Evolutionary conservation across 768 basidiomycete species (phyloP).

Genomic region (Leucocoprinus birnbaumii): DNA sequence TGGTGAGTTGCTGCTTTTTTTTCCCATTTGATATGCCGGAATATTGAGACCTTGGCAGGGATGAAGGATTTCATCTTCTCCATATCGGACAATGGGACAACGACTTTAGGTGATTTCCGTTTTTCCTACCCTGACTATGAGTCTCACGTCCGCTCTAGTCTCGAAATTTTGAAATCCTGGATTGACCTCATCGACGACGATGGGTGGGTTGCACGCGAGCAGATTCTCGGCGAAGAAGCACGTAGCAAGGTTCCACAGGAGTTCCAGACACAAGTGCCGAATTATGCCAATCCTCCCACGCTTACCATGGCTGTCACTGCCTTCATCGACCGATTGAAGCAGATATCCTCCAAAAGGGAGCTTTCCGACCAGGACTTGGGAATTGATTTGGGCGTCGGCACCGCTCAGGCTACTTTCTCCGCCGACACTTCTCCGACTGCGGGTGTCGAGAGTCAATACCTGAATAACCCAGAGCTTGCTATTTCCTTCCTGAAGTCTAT

Average conservation of each 20-base stretch:
- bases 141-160: conserved; percentile 34
- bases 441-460: conserved; percentile 36
- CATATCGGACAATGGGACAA: conserved; percentile 94
- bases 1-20: conserved; percentile 48
- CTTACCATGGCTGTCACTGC: conserved; percentile 91
- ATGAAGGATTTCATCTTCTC: conserved; percentile 94
- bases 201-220: conserved; percentile 95
- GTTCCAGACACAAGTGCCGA: conserved; percentile 92
- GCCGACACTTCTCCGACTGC: conserved; percentile 1
- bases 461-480: conserved; percentile 61
- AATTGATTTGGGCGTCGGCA: conserved; percentile 54
- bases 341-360: conserved; percentile 30
- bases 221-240: conserved; percentile 95
- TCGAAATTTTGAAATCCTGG: conserved; percentile 91
- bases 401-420: conserved; percentile 52
- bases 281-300: conserved; percentile 93
- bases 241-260: conserved; percentile 88
- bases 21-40: conserved; percentile 13
- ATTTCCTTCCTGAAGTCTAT: conserved; percentile 72
- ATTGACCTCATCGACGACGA: conserved; percentile 87
- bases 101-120: conserved; percentile 49
- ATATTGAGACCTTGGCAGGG: conserved; percentile 45
- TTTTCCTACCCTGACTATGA: not conserved
- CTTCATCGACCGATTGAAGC: conserved; percentile 74
- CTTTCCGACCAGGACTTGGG: conserved; percentile 64